Evolutionary conservation across 1,139 yeast genomes (phyloP), one percentile per base, ranked within the genome.

Genomic region (Yamadazyma dendronema): DNA sequence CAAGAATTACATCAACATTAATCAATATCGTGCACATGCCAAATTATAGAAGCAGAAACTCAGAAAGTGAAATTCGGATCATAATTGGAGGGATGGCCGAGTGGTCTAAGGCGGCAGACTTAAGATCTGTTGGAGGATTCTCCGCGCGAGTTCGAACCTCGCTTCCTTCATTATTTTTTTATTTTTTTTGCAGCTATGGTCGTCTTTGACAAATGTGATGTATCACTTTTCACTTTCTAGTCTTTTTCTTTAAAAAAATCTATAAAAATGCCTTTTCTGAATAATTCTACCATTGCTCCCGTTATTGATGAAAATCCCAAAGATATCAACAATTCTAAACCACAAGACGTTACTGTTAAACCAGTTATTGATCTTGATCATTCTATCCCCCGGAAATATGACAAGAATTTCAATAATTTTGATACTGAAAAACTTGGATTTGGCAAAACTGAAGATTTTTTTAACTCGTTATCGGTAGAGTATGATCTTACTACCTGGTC

Each of bases 101-200:
- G 74, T 67, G 73, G 74, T 67, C 73, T 67, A 67, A 67, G 74
- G 74, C 74, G 74, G 73, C 65, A 65, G 74, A 68, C 74, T 68
- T 68, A 68, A 68, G 74, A 65, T 68, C 74, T 63, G 65, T 64
- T 68, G 74, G 74, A 67, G 71, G 50, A 53, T 61, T 64, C 80
- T 77, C 84, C 85, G 85, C 84, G 84, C 84, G 84, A 79, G 85
- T 79, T 80, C 85, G 85, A 79, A 79, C 84, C 85, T 78, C 85
- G 84, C 85, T 77, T 74, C 84, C 84, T 77, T 78, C 84, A 79
- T 55, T 65, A 65, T 61, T 60, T 69, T 69, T 70, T 30, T 7
- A 6, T 9, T 9, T 19, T 19, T 21, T 30, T 30, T 30, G 21
- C 23, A 17, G 9, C 23, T 27, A 16, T 17, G 4, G 16, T 19